phyloP scores from a whole-genome alignment of 176 grass and related monocot species.

The Oryza brachyantha region DNA sequence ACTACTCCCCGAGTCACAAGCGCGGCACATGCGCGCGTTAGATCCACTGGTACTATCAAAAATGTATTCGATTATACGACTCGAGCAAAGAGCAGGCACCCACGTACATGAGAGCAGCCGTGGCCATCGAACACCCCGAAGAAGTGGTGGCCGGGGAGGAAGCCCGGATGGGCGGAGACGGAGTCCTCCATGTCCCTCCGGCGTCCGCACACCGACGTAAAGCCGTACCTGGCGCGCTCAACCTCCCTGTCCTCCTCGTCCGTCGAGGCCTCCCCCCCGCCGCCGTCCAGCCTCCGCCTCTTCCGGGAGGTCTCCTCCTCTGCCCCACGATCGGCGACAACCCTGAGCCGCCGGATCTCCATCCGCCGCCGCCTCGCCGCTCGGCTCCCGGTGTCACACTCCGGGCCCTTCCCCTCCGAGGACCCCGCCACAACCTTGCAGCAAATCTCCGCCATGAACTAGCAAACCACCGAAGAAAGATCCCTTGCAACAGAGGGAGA shows the following conservation, averaged over 20 bases:
- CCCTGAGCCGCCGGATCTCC: slow-evolving; percentile 54
- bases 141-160: slow-evolving; percentile 66
- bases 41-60: background rate
- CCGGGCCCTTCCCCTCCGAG: slow-evolving; percentile 23
- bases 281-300: slow-evolving; percentile 23
- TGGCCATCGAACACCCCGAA: slow-evolving; percentile 92
- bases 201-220: slow-evolving; percentile 64
- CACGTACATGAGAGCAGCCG: slow-evolving; percentile 93
- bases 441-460: slow-evolving; percentile 53
- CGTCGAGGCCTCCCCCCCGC: background rate
- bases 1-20: background rate
- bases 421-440: slow-evolving; percentile 21
- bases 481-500: background rate
- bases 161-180: slow-evolving; percentile 38
- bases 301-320: slow-evolving; percentile 20
- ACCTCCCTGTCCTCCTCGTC: background rate
- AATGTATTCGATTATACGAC: background rate
- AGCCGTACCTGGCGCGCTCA: slow-evolving; percentile 40
- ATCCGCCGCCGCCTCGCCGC: slow-evolving; percentile 54
- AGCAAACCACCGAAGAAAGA: background rate
- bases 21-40: background rate
- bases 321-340: slow-evolving; percentile 5
- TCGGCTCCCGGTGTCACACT: slow-evolving; percentile 26
- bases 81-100: background rate
- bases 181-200: slow-evolving; percentile 93